Base-by-base conservation (phyloP, 495 filamentous ascomycete species). In the Podospora anserina region DNA sequence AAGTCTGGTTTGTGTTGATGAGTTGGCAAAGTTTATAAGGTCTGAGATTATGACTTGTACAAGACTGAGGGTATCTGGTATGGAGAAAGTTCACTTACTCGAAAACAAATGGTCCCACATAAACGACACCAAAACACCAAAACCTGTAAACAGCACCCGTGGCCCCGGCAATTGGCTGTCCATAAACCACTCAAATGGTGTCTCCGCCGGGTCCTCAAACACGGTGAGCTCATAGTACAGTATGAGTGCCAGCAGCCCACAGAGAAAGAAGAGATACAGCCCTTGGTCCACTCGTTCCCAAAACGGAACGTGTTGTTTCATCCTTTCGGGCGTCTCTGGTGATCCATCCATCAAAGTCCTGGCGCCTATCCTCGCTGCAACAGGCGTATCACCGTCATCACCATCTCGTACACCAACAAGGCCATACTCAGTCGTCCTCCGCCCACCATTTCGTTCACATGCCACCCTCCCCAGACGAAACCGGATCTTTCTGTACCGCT, bases 121-220 rank as follows among this genome's bases (percentile, higher is more conserved):
- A 16, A 78, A 72, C 19, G 74, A 75, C 5, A 83, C 75, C 9
- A 82, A 27, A 5, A 81, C 75, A 65, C 77, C 81, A 11, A 77
- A 62, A 16, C 64, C 69, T 0, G 81, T 78, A 55, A 83, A 81
- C n/a, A 84, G 56, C 61, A 84, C 81, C 30, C 74, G 67, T 19
- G 78, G 76, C 4, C 81, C 82, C 57, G 82, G 82, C 4, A 66
- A 69, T 55, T 79, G 72, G 64, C 78, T 77, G 71, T 77, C 75
- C 72, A 84, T 80, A 64, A 81, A 84, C 1, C 68, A 49, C 58
- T 82, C 80, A 60, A 83, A 84, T 2, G 34, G 4, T 11, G 59
- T 20, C 26, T 61, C 59, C 5, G 20, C 6, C 26, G 59, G 59
- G 26, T 61, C 59, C 26, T 61, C 59, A 30, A 61, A 61, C 6